Evolutionary conservation across 306 rosid genomes (phyloP), one percentile per base, ranked within the genome.

Genomic region (Parietaria judaica): DNA sequence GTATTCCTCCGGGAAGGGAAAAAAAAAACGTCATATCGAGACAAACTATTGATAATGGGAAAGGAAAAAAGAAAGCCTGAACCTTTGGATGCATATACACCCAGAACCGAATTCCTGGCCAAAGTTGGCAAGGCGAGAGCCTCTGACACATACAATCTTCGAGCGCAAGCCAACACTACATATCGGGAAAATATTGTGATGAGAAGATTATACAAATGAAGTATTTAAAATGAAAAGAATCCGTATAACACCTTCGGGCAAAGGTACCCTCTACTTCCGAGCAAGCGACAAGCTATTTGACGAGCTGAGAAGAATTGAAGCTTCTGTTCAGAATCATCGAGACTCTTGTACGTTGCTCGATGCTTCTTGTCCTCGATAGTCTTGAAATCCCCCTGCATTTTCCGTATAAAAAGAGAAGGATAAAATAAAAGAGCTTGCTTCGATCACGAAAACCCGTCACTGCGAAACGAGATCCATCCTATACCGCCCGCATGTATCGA

Each of bases 61-160:
- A 46, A 61, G 60, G 70, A 52, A 38, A 66, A 38, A 68, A 54
- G 43, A 48, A 54, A 47, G 63, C 58, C 67, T 36, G 73, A 53
- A 87, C 96, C 96, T 87, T 87, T 39, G 96, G 98, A 79, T 91
- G 98, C 98, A 91, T 91, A 62, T 91, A 91, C 79, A 91, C 50
- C 98, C 98, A 91, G 66, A 91, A 85, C 69, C 76, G 78, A 38
- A 88, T 67, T 78, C 89, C 80, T 48, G 63, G 73, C 87, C 83
- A 84, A 9, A 85, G 83, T 64, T 68, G 61, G 66, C 76, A 75
- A 9, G 80, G 77, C 34, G 71, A 56, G 41, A 91, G 53, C 69
- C 81, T 76, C 3, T 82, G 81, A 68, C 98, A 91, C 92, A 87
- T 87, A 51, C 96, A 91, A 72, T 91, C 98, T 81, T 87, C 92